A percentile compares a stretch with the other conserved stretches of the same genome.
Evolutionary conservation across 2,329 filamentous ascomycete genomes (phyloP).

Genomic region (Cercospora berteroae): DNA sequence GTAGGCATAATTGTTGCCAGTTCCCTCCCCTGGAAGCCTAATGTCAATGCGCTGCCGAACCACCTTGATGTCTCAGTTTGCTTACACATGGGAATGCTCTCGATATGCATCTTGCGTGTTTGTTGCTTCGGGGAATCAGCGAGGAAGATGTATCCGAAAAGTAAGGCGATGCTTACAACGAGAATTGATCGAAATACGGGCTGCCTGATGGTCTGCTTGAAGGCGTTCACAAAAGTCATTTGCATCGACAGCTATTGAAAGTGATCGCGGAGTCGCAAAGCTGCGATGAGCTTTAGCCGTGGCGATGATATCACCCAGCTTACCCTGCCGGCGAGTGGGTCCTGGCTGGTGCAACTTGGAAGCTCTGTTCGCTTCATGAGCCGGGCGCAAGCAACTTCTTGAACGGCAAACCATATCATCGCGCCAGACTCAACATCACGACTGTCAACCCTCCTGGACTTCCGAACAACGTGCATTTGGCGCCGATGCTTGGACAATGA

Average conservation of each 20-base stretch:
- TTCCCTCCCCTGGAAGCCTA: conserved; percentile 63
- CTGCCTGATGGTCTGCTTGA: conserved; percentile 3
- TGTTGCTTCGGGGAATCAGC: conserved; percentile 30
- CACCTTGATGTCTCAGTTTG: conserved; percentile 31
- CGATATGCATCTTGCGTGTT: conserved; percentile 68
- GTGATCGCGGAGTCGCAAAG: background rate
- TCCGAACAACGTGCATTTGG: background rate
- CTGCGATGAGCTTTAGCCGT: background rate
- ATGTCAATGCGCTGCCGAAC: conserved; percentile 16
- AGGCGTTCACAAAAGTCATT: conserved; percentile 8
- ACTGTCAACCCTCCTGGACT: background rate
- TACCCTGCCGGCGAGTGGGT: background rate
- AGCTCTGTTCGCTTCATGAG: background rate
- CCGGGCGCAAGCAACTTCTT: conserved; percentile 5
- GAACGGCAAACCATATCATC: background rate
- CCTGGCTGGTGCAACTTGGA: background rate
- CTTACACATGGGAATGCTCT: conserved; percentile 86
- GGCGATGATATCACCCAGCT: conserved; percentile 12
- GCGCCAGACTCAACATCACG: background rate
- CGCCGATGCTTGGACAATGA: conserved; percentile 28
- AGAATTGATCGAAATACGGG: conserved; percentile 11
- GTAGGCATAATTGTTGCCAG: conserved; percentile 80
- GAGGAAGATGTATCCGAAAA: conserved; percentile 17
- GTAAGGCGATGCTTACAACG: conserved; percentile 27
- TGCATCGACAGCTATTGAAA: background rate